phyloP scores from a whole-genome alignment of 2,329 filamentous ascomycete genomes.

The Aspergillus sp. region DNA sequence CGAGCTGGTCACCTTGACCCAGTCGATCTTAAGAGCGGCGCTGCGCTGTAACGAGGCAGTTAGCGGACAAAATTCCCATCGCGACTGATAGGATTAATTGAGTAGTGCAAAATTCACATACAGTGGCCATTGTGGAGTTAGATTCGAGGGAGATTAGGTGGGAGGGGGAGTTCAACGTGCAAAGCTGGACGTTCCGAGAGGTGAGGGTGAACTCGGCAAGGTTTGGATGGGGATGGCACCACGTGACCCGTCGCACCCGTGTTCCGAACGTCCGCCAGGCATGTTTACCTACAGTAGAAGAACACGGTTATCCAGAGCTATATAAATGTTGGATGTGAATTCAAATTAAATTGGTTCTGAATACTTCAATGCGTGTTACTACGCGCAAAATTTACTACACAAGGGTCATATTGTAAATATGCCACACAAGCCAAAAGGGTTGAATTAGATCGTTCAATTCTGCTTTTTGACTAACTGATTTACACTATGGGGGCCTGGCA shows the following conservation, averaged over 20 bases:
- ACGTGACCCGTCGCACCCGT: constrained; percentile 26
- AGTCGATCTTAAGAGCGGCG: constrained; percentile 99
- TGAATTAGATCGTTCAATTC: background rate
- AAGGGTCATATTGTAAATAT: no score
- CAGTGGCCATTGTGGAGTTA: constrained; percentile 39
- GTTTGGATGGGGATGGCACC: constrained; percentile 30
- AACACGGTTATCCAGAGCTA: no score
- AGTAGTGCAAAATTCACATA: constrained; percentile 21
- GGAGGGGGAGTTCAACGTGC: constrained; percentile 30
- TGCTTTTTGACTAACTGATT: constrained; percentile 31
- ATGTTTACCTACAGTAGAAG: background rate
- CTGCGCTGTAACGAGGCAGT: constrained; percentile 63
- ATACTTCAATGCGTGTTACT: no score
- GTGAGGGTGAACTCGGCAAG: constrained; percentile 35
- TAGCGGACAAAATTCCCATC: constrained; percentile 11
- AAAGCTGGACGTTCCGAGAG: constrained; percentile 28
- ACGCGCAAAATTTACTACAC: no score
- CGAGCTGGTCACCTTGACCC: constrained; percentile 88
- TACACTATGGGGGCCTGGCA: constrained; percentile 27
- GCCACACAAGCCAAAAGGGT: no score
- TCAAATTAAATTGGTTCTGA: no score
- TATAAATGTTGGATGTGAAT: no score
- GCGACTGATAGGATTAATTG: constrained; percentile 12
- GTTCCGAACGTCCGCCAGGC: constrained; percentile 18
- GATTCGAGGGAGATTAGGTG: constrained; percentile 20